A percentile compares a stretch with the other conserved stretches of the same genome.
phyloP scores from a whole-genome alignment of 148 eudicot genomes.

The Fagopyrum homotropicum region DNA sequence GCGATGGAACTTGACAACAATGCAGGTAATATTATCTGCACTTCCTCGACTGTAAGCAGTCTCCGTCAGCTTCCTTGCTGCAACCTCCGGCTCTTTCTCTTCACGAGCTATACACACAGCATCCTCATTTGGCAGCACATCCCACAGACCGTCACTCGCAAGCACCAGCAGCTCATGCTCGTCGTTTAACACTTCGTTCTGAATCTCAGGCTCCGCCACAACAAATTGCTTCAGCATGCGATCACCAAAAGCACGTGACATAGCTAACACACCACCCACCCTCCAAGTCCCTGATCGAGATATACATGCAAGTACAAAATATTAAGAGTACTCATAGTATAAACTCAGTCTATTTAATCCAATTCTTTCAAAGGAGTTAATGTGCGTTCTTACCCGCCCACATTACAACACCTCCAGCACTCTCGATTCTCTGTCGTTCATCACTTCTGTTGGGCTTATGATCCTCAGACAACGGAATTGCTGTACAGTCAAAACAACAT shows the following conservation, averaged over 20 bases:
- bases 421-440: constrained; percentile 92
- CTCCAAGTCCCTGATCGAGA: constrained; percentile 83
- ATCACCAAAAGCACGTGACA: constrained; percentile 99
- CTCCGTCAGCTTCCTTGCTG: constrained; percentile 82
- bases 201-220: constrained; percentile 98
- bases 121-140: constrained; percentile 89
- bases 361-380: no score
- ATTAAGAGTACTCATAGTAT: no score
- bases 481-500: constrained; percentile 29
- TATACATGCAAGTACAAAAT: no score
- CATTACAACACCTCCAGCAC: constrained; percentile 95
- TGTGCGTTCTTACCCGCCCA: constrained; percentile 70
- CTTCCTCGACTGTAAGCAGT: constrained; percentile 90
- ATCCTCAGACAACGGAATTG: constrained; percentile 94
- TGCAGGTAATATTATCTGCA: constrained; percentile 92
- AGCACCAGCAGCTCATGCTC: constrained; percentile 81
- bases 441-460: constrained; percentile 95
- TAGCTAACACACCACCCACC: constrained; percentile 97
- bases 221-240: constrained; percentile 97
- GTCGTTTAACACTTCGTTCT: constrained; percentile 67
- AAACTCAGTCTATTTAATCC: no score
- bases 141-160: constrained; percentile 98
- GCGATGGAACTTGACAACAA: constrained; percentile 75
- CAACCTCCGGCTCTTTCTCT: constrained; percentile 80
- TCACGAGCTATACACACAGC: constrained; percentile 71